Evolutionary conservation across 345 rosid genomes (phyloP).

Genomic region (Murraya paniculata): DNA sequence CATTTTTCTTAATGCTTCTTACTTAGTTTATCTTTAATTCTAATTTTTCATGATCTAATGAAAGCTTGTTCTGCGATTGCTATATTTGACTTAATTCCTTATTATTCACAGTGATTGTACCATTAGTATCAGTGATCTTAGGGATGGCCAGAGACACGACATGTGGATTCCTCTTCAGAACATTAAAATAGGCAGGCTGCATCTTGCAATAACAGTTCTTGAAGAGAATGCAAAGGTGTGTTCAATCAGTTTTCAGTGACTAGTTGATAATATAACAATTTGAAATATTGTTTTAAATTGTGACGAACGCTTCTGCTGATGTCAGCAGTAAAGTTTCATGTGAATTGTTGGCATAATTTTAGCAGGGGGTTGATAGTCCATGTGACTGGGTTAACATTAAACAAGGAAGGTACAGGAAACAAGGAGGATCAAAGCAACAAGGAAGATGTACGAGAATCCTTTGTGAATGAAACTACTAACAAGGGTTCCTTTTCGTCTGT

Average conservation of each 20-base stretch:
- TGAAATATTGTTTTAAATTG: neutral
- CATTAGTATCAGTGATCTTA: conserved; percentile 52
- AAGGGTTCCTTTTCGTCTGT: conserved; percentile 48
- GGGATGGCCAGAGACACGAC: conserved; percentile 77
- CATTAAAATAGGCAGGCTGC: conserved; percentile 78
- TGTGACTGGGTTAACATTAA: conserved; percentile 33
- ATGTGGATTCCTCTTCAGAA: conserved; percentile 89
- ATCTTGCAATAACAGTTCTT: conserved; percentile 64
- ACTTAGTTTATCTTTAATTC: neutral
- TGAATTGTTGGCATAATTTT: conserved; percentile 17
- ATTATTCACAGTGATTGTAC: conserved; percentile 52
- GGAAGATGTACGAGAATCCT: conserved; percentile 43
- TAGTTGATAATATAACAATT: neutral
- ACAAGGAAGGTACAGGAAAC: conserved; percentile 39
- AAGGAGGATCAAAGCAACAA: conserved; percentile 11
- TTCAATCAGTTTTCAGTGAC: conserved; percentile 1
- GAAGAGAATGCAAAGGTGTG: conserved; percentile 57
- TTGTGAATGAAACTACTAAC: conserved; percentile 28
- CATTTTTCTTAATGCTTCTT: neutral
- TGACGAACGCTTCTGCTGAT: neutral
- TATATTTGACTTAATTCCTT: neutral
- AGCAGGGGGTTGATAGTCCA: conserved; percentile 32
- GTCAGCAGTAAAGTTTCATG: neutral
- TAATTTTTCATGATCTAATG: neutral
- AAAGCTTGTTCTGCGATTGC: neutral